Percentiles rank a stretch among this genome's conserved stretches.
Conservation (phyloP, 1,139 yeast genomes). For the Kluyveromyces sp. region DNA sequence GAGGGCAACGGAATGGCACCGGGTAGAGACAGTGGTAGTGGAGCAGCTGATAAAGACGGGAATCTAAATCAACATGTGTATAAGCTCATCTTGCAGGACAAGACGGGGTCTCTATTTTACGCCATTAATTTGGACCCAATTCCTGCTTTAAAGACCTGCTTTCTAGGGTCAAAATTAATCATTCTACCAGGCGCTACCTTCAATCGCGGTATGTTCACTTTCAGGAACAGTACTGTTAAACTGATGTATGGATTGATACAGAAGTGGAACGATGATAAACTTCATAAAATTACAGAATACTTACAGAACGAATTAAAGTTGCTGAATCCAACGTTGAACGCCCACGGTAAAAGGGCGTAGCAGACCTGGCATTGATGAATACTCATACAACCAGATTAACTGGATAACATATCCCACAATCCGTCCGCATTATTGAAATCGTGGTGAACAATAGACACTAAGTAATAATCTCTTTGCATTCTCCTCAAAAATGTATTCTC, state of each 20-base stretch:
- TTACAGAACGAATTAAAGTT: constrained; percentile 21
- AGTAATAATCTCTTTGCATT: constrained; percentile 55
- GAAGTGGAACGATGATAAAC: constrained; percentile 29
- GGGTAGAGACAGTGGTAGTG: constrained; percentile 7
- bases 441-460: constrained; percentile 82
- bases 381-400: constrained; percentile 9
- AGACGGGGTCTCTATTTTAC: constrained; percentile 32
- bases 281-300: constrained; percentile 24
- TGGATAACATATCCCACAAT: constrained; percentile 60
- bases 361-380: neutral
- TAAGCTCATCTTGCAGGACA: constrained; percentile 37
- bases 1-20: constrained; percentile 6
- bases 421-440: constrained; percentile 70
- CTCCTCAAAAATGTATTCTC: constrained; percentile 55
- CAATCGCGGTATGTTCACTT: constrained; percentile 26
- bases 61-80: constrained; percentile 18
- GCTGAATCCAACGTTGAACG: constrained; percentile 2
- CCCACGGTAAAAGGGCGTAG: constrained; percentile 3
- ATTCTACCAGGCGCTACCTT: constrained; percentile 23
- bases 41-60: constrained; percentile 2
- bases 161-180: constrained; percentile 29
- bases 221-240: constrained; percentile 17
- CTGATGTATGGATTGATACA: constrained; percentile 28
- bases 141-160: constrained; percentile 19
- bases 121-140: constrained; percentile 32